Evolutionary conservation across 2,329 filamentous ascomycete species (phyloP), one percentile per base, ranked within the genome.

Genomic region (Aureobasidium pullulans): DNA sequence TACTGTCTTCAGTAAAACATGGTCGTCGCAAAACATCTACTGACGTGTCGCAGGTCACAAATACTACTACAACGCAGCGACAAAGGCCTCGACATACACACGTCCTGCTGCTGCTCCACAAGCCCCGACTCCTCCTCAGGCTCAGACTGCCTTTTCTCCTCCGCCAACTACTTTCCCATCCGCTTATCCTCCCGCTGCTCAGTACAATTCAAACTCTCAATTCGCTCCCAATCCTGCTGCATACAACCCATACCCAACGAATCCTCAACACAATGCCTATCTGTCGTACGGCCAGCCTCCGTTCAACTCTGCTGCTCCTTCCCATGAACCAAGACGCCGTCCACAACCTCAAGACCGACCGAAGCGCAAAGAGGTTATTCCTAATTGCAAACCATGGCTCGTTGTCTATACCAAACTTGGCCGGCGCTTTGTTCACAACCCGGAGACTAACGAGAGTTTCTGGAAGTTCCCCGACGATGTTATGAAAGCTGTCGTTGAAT

Each of bases 391-490:
- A 66, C 89, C 91, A 15, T 99, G 94, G 94, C 75, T 96, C 0
- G 77, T 99, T 3, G 90, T 99, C n/a, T 89, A 88, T 70, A 99
- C 94, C 0, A 96, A 90, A 70, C 85, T 93, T 63, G 89, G 90
- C 23, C 81, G 94, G 60, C 83, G 92, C 56, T 99, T 99, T 69
- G 91, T 92, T 2, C 89, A 96, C 76, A 96, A 99, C 66, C 83
- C 86, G 0, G 81, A 82, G 57, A 96, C 93, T 64, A 89, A 93
- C 39, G 82, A 91, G 65, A 97, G 92, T 72, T 91, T 91, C 72
- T 99, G 95, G 94, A 90, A 90, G 68, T 94, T 96, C 67, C 94
- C 94, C 0, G 84, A 90, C 59, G 87, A 94, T 70, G 80, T 99
- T 37, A 86, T 92, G 81, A 85, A 87, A 62, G 90, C 84, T 0